phyloP scores from a whole-genome alignment of 2,329 filamentous ascomycete genomes.

The Bipolaris bicolor region DNA sequence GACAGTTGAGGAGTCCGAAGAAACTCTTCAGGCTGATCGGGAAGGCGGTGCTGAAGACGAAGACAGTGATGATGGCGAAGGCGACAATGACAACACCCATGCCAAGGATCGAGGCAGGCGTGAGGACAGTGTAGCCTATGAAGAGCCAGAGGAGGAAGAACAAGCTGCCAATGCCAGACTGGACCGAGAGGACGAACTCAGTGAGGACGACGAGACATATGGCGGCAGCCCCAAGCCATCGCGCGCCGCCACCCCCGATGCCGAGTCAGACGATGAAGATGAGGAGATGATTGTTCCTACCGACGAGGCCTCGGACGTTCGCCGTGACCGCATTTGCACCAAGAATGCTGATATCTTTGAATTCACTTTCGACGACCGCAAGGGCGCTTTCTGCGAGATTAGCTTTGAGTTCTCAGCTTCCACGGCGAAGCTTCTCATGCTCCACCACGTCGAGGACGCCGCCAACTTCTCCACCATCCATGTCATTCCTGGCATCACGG shows the following conservation, averaged over 20 bases:
- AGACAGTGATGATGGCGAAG: slow-evolving; percentile 72
- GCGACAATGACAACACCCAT: slow-evolving; percentile 64
- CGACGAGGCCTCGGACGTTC: slow-evolving; percentile 41
- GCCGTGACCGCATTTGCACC: slow-evolving; percentile 52
- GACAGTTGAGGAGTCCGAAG: slow-evolving; percentile 51
- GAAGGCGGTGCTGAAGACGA: slow-evolving; percentile 69
- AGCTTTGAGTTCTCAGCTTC: slow-evolving; percentile 80
- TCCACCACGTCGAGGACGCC: slow-evolving; percentile 84
- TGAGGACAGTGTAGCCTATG: slow-evolving; percentile 83
- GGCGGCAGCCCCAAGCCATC: slow-evolving; percentile 53
- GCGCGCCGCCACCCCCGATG: slow-evolving; percentile 41
- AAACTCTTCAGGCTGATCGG: slow-evolving; percentile 33
- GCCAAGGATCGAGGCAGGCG: slow-evolving; percentile 78
- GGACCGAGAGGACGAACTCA: slow-evolving; percentile 60
- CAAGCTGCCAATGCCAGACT: slow-evolving; percentile 71
- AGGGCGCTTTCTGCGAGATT: slow-evolving; percentile 77
- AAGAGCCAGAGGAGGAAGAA: slow-evolving; percentile 91
- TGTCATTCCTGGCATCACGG: slow-evolving; percentile 77
- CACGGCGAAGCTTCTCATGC: slow-evolving; percentile 89
- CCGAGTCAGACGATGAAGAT: slow-evolving; percentile 36
- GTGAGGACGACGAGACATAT: slow-evolving; percentile 59
- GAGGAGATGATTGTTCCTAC: slow-evolving; percentile 31
- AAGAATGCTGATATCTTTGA: slow-evolving; percentile 67
- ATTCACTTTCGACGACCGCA: slow-evolving; percentile 79
- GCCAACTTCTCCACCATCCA: slow-evolving; percentile 82